Evolutionary conservation across 2,329 filamentous ascomycete species (phyloP).

Genomic region (Zelopaecilomyces penicillatus): DNA sequence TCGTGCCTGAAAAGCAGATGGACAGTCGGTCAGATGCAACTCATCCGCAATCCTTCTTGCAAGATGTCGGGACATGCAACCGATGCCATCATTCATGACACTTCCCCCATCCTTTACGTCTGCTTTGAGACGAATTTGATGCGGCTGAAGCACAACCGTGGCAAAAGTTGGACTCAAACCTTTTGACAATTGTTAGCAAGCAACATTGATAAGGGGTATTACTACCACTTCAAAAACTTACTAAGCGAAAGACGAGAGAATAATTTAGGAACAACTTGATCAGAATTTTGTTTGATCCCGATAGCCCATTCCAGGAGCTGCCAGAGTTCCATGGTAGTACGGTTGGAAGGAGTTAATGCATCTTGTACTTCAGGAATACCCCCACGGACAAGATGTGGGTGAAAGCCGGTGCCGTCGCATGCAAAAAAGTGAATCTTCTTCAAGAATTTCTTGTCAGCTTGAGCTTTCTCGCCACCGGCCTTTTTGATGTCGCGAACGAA

Average conservation of each 20-base stretch:
- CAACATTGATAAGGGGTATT: background rate
- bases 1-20: conserved; percentile 60
- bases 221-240: conserved; percentile 18
- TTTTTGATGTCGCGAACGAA: conserved; percentile 34
- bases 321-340: conserved; percentile 28
- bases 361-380: conserved; percentile 17
- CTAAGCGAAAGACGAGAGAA: conserved; percentile 51
- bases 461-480: conserved; percentile 23
- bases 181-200: conserved; percentile 15
- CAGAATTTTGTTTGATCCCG: conserved; percentile 32
- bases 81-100: conserved; percentile 62
- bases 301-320: conserved; percentile 47
- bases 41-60: conserved; percentile 41
- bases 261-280: conserved; percentile 44
- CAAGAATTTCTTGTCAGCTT: conserved; percentile 16
- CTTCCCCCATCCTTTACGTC: conserved; percentile 27
- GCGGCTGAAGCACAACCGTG: conserved; percentile 34
- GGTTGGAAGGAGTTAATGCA: conserved; percentile 11
- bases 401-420: conserved; percentile 38
- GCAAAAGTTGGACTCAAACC: conserved; percentile 44
- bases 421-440: conserved; percentile 45
- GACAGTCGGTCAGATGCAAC: conserved; percentile 45
- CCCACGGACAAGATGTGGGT: background rate
- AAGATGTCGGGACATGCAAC: conserved; percentile 52
- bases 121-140: conserved; percentile 35